A percentile compares a stretch with the other conserved stretches of the same genome.
phyloP scores from a whole-genome alignment of 2,329 filamentous ascomycete species.

The Amylocarpus encephaloides region DNA sequence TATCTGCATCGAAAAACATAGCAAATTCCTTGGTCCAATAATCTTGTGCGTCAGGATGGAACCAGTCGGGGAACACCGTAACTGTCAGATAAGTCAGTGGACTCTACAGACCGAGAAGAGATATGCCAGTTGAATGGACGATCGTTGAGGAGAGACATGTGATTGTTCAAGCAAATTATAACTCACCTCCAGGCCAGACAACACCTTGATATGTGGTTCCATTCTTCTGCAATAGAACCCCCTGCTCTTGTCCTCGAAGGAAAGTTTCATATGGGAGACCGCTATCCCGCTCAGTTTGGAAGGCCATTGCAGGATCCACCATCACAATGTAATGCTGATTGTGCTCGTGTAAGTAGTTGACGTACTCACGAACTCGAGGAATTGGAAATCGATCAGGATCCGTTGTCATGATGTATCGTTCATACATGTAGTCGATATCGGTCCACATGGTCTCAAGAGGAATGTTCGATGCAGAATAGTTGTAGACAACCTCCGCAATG shows the following conservation, averaged over 20 bases:
- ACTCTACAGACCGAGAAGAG: no score
- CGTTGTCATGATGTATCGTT: slow-evolving; percentile 41
- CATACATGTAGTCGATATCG: slow-evolving; percentile 56
- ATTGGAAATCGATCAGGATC: slow-evolving; percentile 60
- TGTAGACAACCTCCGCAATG: slow-evolving; percentile 60
- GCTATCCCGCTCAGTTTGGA: slow-evolving; percentile 42
- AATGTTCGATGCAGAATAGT: slow-evolving; percentile 59
- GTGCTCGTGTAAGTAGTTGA: slow-evolving; percentile 57
- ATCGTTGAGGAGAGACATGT: neutral
- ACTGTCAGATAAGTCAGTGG: slow-evolving; percentile 38
- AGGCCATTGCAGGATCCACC: slow-evolving; percentile 63
- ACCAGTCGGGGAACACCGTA: slow-evolving; percentile 71
- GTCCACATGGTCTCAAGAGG: slow-evolving; percentile 67
- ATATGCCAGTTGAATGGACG: no score
- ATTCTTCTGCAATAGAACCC: slow-evolving; percentile 34
- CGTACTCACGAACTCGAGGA: slow-evolving; percentile 56
- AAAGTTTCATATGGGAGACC: slow-evolving; percentile 45
- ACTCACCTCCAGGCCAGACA: slow-evolving; percentile 55
- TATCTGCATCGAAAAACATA: slow-evolving; percentile 55
- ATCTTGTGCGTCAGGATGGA: slow-evolving; percentile 52
- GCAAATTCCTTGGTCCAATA: slow-evolving; percentile 68
- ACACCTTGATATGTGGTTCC: slow-evolving; percentile 55
- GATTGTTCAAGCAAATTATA: slow-evolving; percentile 54
- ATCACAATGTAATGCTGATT: slow-evolving; percentile 70
- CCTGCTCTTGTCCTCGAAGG: slow-evolving; percentile 33